These are phyloP conservation scores for Aspergillus conjunctus DNA, from an alignment of 495 filamentous ascomycete genomes.

Conservation along the genomic window DNA sequence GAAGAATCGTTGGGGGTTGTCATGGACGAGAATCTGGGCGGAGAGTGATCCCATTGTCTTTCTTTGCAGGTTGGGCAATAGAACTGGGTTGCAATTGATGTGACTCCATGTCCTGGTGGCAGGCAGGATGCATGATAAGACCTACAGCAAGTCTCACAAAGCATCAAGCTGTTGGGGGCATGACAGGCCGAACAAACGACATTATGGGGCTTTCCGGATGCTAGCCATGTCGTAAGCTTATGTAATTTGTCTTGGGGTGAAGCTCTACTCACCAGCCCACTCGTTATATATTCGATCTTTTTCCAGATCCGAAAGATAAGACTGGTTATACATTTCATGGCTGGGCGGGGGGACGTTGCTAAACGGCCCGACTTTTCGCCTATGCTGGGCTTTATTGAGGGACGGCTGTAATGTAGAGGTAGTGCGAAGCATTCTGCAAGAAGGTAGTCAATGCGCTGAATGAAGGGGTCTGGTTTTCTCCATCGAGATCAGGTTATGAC, in stretches of 20 bases:
- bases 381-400: too few relatives aligned
- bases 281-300: constrained; percentile 34
- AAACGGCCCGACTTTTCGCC: too few relatives aligned
- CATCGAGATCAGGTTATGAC: too few relatives aligned
- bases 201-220: constrained; percentile 36
- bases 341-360: neutral
- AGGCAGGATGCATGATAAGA: constrained; percentile 40
- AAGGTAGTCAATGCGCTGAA: too few relatives aligned
- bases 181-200: constrained; percentile 37
- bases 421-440: too few relatives aligned
- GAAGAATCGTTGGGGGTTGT: constrained; percentile 20
- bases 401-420: too few relatives aligned
- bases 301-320: constrained; percentile 22
- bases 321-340: neutral
- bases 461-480: too few relatives aligned
- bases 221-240: constrained; percentile 13
- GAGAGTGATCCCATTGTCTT: constrained; percentile 31
- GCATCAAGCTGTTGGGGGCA: constrained; percentile 31
- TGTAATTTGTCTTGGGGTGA: neutral
- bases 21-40: constrained; percentile 20
- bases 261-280: constrained; percentile 30
- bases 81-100: constrained; percentile 16
- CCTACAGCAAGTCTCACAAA: constrained; percentile 39
- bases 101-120: constrained; percentile 3
- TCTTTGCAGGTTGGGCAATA: constrained; percentile 32